Evolutionary conservation across 495 filamentous ascomycete species (phyloP).

Genomic region (Penicillium steckii): DNA sequence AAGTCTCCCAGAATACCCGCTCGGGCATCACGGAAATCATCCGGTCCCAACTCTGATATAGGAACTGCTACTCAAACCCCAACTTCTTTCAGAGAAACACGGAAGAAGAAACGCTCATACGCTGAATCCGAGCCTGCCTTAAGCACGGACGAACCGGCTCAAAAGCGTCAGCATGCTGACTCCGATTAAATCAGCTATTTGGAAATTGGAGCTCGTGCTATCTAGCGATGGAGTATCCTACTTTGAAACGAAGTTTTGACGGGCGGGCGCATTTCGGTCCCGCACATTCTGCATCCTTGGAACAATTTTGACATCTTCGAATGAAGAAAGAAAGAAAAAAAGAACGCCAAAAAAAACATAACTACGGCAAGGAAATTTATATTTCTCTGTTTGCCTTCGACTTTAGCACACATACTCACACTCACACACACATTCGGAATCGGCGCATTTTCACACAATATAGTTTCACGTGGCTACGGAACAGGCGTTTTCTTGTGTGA

Average conservation of each 20-base stretch:
- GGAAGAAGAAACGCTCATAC: conserved; percentile 15
- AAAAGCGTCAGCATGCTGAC: conserved; percentile 13
- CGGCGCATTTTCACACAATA: background rate
- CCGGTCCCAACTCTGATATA: conserved; percentile 1
- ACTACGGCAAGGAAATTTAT: too few species aligned
- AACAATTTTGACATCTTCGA: too few species aligned
- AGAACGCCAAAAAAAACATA: too few species aligned
- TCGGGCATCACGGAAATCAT: background rate
- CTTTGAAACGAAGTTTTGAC: background rate
- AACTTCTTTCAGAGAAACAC: background rate
- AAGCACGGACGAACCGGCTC: conserved; percentile 5
- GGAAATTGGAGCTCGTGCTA: too few species aligned
- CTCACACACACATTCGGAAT: background rate
- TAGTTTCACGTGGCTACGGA: background rate
- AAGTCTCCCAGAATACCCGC: background rate
- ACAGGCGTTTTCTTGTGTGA: background rate
- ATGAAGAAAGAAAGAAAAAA: too few species aligned
- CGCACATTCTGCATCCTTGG: background rate
- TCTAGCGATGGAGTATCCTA: too few species aligned
- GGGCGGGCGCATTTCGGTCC: too few species aligned
- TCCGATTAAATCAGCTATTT: conserved; percentile 11
- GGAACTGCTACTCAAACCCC: background rate
- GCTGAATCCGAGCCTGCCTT: conserved; percentile 4
- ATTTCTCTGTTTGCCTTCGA: too few species aligned
- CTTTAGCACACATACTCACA: too few species aligned